Conservation (phyloP, 2,329 filamentous ascomycete species). For the Penicillium rolfsii region DNA sequence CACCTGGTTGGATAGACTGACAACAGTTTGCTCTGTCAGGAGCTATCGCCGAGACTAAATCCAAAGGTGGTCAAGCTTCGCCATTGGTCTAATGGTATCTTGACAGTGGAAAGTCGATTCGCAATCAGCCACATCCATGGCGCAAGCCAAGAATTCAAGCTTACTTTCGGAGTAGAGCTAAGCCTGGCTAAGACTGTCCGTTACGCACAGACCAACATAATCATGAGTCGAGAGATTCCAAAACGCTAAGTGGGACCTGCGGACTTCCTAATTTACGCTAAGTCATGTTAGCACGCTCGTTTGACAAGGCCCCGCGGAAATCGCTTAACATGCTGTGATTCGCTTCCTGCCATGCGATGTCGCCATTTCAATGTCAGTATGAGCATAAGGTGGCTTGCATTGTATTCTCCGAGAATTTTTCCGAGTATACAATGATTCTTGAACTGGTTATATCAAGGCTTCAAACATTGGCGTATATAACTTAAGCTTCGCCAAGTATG, state of each 20-base stretch:
- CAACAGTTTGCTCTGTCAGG: not conserved
- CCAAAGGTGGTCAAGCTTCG: not conserved
- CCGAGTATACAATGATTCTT: too few relatives aligned
- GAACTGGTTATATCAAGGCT: not conserved
- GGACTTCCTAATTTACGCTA: not conserved
- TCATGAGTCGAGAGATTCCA: not conserved
- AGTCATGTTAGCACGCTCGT: not conserved
- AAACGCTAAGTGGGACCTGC: too few relatives aligned
- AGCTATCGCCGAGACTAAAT: not conserved
- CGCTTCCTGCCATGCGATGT: not conserved
- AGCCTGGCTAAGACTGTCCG: not conserved
- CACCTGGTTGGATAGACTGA: not conserved
- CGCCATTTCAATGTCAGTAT: not conserved
- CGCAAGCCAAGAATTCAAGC: not conserved
- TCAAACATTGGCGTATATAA: not conserved
- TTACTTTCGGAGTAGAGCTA: not conserved
- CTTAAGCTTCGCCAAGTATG: not conserved
- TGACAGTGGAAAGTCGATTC: not conserved
- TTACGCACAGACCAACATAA: not conserved
- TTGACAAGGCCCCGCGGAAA: not conserved
- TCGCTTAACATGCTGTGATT: not conserved
- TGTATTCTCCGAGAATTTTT: not conserved
- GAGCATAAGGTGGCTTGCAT: not conserved
- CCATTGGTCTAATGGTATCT: not conserved
- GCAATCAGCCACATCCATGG: slow-evolving; percentile 1